Percentiles rank a stretch among this genome's conserved stretches.
Conservation (phyloP, 78 protist species). For the Cavenderia fasciculata region DNA sequence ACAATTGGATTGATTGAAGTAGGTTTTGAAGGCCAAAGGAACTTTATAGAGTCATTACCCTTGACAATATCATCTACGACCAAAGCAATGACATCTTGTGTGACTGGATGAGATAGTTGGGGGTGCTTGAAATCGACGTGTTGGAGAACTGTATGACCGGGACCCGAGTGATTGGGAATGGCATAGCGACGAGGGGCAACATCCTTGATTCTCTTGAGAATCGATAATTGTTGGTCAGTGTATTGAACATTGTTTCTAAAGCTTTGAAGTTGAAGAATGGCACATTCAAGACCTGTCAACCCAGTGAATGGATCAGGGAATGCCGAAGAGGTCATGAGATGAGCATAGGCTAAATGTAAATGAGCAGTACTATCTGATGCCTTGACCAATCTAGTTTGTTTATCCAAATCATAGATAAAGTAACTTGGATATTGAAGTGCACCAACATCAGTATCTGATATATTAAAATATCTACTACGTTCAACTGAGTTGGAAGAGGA, state of each 20-base stretch:
- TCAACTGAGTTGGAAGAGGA: background rate
- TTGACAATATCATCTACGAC: no score
- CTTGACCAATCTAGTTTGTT: background rate
- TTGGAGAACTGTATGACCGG: background rate
- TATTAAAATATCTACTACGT: background rate
- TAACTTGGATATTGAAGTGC: background rate
- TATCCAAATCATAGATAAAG: background rate
- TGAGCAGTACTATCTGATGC: background rate
- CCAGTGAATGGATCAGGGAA: slow-evolving; percentile 7
- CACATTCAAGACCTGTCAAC: background rate
- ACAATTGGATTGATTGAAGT: no score
- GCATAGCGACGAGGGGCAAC: background rate
- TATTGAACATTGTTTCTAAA: background rate
- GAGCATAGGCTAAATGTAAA: background rate
- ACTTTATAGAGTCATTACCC: no score
- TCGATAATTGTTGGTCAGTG: background rate
- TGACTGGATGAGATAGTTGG: no score
- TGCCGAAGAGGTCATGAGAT: background rate
- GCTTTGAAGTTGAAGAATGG: background rate
- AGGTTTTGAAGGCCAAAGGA: no score
- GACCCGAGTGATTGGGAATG: background rate
- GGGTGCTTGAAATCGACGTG: no score
- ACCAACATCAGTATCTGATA: background rate
- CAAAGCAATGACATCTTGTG: no score
- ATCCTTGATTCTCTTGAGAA: background rate